phyloP scores from a whole-genome alignment of 371 early-diverging fungal species.

The Smittium culicis region DNA sequence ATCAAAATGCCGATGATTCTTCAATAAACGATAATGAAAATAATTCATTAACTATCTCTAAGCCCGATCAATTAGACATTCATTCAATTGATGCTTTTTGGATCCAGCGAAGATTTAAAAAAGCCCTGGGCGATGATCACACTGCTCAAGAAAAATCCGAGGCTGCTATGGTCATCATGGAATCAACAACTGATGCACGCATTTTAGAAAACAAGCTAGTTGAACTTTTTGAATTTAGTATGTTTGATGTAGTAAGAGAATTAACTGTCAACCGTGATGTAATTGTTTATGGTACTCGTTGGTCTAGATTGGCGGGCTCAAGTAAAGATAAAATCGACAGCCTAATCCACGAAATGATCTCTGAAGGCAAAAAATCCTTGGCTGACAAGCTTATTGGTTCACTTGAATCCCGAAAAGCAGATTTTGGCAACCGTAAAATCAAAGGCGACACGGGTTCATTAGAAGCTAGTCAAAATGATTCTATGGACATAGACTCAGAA shows the following conservation, averaged over 20 bases:
- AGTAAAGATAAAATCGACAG: slow-evolving; percentile 34
- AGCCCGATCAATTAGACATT: slow-evolving; percentile 33
- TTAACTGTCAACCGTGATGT: slow-evolving; percentile 74
- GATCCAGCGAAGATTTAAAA: slow-evolving; percentile 79
- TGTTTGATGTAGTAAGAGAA: slow-evolving; percentile 82
- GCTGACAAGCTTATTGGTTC: slow-evolving; percentile 40
- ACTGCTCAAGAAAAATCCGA: slow-evolving; percentile 74
- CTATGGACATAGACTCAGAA: not conserved
- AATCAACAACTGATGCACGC: slow-evolving; percentile 46
- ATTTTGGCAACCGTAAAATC: not conserved
- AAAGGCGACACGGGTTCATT: not conserved
- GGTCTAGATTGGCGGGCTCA: slow-evolving; percentile 48
- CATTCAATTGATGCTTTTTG: slow-evolving; percentile 86
- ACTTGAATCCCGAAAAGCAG: slow-evolving; percentile 12
- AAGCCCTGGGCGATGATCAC: slow-evolving; percentile 69
- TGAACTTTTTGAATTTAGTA: slow-evolving; percentile 81
- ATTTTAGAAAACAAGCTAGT: slow-evolving; percentile 91
- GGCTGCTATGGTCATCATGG: slow-evolving; percentile 57
- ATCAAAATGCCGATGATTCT: too few species aligned
- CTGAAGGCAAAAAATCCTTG: slow-evolving; percentile 51
- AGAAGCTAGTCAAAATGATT: not conserved
- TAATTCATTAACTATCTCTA: slow-evolving; percentile 31
- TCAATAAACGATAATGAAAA: too few species aligned
- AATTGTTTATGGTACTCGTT: slow-evolving; percentile 80
- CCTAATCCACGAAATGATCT: slow-evolving; percentile 55